phyloP scores from a whole-genome alignment of 257 asterid species.

The Orobanche coerulescens region DNA sequence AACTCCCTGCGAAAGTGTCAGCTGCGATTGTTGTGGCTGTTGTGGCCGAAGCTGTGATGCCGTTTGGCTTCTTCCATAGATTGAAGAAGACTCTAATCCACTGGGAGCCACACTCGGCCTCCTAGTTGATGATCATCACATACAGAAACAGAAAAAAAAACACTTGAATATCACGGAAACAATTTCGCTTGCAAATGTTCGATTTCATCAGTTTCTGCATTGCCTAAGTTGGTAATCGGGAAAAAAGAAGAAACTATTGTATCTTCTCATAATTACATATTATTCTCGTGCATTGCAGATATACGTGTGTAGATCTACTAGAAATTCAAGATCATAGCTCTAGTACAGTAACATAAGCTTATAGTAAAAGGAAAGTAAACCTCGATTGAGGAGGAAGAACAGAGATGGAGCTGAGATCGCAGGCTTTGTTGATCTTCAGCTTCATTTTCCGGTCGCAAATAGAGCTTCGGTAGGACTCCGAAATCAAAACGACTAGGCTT shows the following conservation, averaged over 20 bases:
- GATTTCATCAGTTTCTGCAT: conserved; percentile 4
- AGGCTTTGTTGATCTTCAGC: too few species aligned
- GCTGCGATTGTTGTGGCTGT: conserved; percentile 54
- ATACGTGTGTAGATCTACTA: background rate
- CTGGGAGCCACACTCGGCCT: conserved; percentile 36
- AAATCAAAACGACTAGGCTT: too few species aligned
- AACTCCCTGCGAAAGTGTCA: conserved; percentile 68
- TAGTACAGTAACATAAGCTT: too few species aligned
- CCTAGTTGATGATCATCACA: conserved; percentile 35
- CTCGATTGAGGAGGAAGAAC: too few species aligned
- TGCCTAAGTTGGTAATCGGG: background rate
- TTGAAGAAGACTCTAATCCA: conserved; percentile 53
- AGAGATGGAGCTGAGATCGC: too few species aligned
- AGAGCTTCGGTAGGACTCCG: too few species aligned
- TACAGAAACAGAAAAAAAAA: background rate
- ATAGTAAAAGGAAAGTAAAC: too few species aligned
- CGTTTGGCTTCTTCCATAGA: conserved; percentile 50
- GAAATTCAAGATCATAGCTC: too few species aligned
- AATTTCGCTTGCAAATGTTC: background rate
- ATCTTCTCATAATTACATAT: background rate
- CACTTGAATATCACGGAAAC: conserved; percentile 14
- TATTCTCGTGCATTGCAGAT: background rate
- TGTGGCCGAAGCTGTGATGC: conserved; percentile 39
- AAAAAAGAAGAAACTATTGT: too few species aligned
- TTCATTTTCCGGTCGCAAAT: too few species aligned